Evolutionary conservation across 495 filamentous ascomycete species (phyloP), one percentile per base, ranked within the genome.

Genomic region (Monascus purpureus): DNA sequence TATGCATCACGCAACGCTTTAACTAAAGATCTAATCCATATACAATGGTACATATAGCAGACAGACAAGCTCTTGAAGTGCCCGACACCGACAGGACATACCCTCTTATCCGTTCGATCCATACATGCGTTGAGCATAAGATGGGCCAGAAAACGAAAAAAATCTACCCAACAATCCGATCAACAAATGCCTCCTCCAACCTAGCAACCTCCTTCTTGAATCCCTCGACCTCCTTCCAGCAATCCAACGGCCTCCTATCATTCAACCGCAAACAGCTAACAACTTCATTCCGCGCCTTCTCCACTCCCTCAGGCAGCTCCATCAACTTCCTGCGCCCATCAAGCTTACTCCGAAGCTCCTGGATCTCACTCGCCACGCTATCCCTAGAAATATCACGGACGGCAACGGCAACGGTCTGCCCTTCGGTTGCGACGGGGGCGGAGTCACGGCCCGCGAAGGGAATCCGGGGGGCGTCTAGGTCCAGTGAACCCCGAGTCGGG

Each of bases 231-330:
- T 97, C 92, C 55, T 73, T 69, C 79, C 83, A 96, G 68, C 90
- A 97, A 66, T 96, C 77, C 51, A 97, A 57, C 50, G 90, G 92
- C 57, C 85, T 68, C 31, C 86, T 64, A 47, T 96, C 88, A 60
- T 95, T 80, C 48, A 75, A 65, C 41, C 78, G 61, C 64, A 97
- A 63, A 55, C 90, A 97, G 28, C 70, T 67, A 38, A 90, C 72
- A 29, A 97, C 78, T 38, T 77, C 70, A 36, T 68, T 60, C 49
- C 78, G 80, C 22, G 92, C 86, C 53, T 65, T 66, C 52, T 80
- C 70, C 17, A 94, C 70, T 29, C 58, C 65, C 36, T 74, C 70
- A 53, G 77, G 73, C 32, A 72, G 36, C 40, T 75, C 65, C 13
- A 68, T 59, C 35, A 95, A 46, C 59, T 82, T 77, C 48, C 74